phyloP scores from a whole-genome alignment of 352 stramenopile species.

The Blastocystis sp. region DNA sequence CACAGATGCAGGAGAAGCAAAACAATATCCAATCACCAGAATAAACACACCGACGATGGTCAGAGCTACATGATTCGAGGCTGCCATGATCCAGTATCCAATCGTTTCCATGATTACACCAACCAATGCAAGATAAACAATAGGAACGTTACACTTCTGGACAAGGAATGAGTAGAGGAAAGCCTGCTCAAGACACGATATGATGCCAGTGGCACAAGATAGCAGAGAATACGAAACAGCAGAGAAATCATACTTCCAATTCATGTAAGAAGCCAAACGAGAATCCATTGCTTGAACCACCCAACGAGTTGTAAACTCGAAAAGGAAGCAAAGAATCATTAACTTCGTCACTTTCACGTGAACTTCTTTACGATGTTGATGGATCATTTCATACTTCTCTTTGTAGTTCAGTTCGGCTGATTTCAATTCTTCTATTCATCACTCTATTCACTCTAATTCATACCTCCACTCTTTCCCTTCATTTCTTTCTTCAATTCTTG shows the following conservation, averaged over 20 bases:
- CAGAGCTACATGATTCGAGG: background rate
- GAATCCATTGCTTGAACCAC: background rate
- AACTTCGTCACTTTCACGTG: background rate
- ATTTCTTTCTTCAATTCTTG: background rate
- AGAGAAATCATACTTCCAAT: background rate
- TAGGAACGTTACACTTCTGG: background rate
- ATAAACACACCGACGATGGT: background rate
- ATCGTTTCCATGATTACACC: background rate
- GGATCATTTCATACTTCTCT: background rate
- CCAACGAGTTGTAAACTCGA: slow-evolving; percentile 11
- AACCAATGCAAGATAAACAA: background rate
- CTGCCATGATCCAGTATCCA: background rate
- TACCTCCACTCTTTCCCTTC: background rate
- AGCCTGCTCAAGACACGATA: background rate
- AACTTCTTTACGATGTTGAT: background rate
- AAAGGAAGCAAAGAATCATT: background rate
- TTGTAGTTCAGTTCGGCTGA: background rate
- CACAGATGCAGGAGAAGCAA: background rate
- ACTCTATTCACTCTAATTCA: background rate
- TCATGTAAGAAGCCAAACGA: background rate
- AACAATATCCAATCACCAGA: background rate
- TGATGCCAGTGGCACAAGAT: background rate
- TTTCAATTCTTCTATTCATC: background rate
- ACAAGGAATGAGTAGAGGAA: background rate
- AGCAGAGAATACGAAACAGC: background rate